Conservation (phyloP, 208 protist genomes). For the Crithidia brevicula region DNA sequence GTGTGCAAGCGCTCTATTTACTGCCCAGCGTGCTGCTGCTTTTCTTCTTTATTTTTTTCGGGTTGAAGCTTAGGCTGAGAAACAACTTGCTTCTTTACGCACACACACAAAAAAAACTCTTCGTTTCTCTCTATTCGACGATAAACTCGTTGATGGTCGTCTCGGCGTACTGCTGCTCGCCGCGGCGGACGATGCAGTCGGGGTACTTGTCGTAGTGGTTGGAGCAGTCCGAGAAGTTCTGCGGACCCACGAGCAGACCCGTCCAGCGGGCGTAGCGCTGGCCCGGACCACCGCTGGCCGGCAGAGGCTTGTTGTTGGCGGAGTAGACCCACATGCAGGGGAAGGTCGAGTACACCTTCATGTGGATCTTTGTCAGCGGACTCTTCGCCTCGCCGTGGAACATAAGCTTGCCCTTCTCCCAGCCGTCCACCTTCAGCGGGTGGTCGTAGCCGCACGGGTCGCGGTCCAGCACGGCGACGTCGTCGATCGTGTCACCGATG, state of each 20-base stretch:
- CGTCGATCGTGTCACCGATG: constrained; percentile 45
- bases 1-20: too few relatives aligned
- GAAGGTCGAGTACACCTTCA: constrained; percentile 69
- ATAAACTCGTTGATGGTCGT: constrained; percentile 59
- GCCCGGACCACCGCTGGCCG: constrained; percentile 41
- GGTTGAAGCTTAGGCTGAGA: too few relatives aligned
- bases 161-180: constrained; percentile 47
- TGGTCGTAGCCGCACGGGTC: constrained; percentile 68
- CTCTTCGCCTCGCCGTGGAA: constrained; percentile 56
- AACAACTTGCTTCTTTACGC: too few relatives aligned
- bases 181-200: constrained; percentile 35
- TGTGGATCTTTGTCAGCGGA: constrained; percentile 50
- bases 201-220: constrained; percentile 50
- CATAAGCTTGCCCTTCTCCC: constrained; percentile 35
- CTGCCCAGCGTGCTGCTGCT: too few relatives aligned
- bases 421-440: constrained; percentile 47
- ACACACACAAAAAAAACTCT: too few relatives aligned
- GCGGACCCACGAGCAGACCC: constrained; percentile 49
- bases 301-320: constrained; percentile 55
- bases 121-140: constrained; percentile 19
- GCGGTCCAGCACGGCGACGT: constrained; percentile 38
- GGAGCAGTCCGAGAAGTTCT: constrained; percentile 48
- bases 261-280: constrained; percentile 57
- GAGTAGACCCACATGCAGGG: constrained; percentile 75
- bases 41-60: too few relatives aligned